A percentile compares a stretch with the other conserved stretches of the same genome.
Conservation (phyloP, 2,329 filamentous ascomycete species). For the Scortechinia acanthostroma region DNA sequence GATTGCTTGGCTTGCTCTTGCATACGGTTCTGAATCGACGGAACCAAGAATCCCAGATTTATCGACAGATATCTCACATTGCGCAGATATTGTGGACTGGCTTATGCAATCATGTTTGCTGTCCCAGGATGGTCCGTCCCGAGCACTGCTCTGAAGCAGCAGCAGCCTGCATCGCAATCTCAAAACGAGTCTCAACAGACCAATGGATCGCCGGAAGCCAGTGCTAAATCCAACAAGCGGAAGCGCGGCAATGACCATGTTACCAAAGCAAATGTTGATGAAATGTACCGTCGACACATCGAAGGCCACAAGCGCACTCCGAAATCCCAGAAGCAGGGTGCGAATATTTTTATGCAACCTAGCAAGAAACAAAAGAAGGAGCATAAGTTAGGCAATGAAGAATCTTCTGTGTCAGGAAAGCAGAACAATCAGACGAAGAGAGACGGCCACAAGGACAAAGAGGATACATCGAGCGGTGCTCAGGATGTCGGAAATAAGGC, state of each 20-base stretch:
- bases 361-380: neutral
- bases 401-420: neutral
- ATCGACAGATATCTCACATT: too few species aligned
- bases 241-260: conserved; percentile 2
- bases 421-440: neutral
- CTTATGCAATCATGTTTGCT: conserved; percentile 80
- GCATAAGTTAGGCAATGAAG: neutral
- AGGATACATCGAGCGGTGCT: neutral
- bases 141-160: conserved; percentile 63
- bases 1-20: too few species aligned
- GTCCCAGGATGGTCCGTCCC: conserved; percentile 88
- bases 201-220: neutral
- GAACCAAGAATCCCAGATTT: too few species aligned
- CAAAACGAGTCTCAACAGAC: neutral
- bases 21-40: too few species aligned
- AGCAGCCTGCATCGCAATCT: conserved; percentile 32
- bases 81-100: too few species aligned
- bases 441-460: neutral
- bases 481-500: neutral
- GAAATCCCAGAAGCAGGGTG: neutral
- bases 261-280: neutral
- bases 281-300: neutral
- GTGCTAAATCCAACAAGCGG: conserved; percentile 2
- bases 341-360: too few species aligned
- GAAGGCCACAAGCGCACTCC: neutral